Percentiles rank a stretch among this genome's conserved stretches.
Evolutionary conservation across 805 yeast genomes (phyloP).

Genomic region (Zygotorulaspora sp.): DNA sequence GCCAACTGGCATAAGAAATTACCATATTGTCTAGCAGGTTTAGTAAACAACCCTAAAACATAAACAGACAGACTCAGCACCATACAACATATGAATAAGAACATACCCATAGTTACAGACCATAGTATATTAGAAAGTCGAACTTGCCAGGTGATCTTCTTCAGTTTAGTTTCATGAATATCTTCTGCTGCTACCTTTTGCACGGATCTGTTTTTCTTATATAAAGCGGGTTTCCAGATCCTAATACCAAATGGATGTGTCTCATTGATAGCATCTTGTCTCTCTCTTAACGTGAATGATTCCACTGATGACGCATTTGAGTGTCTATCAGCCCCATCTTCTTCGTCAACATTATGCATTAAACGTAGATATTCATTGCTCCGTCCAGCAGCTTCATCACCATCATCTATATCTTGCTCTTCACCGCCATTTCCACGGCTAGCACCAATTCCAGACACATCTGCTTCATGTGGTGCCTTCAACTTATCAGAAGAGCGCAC

Average conservation of each 20-base stretch:
- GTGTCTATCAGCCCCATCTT: conserved; percentile 30
- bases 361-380: background rate
- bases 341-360: conserved; percentile 30
- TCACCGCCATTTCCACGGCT: conserved; percentile 16
- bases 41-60: conserved; percentile 41
- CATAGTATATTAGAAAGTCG: conserved; percentile 66
- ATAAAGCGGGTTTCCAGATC: conserved; percentile 97
- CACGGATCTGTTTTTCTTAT: conserved; percentile 88
- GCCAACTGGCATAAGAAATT: conserved; percentile 58
- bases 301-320: conserved; percentile 51
- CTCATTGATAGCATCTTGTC: conserved; percentile 93
- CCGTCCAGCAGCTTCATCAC: conserved; percentile 12
- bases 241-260: conserved; percentile 98
- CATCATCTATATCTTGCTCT: conserved; percentile 16
- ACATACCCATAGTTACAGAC: conserved; percentile 67
- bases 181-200: conserved; percentile 89
- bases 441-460: conserved; percentile 15
- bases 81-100: conserved; percentile 46
- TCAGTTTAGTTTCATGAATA: conserved; percentile 69
- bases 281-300: conserved; percentile 80
- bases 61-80: conserved; percentile 42
- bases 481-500: conserved; percentile 3
- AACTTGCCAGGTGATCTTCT: conserved; percentile 57
- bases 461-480: conserved; percentile 6
- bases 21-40: conserved; percentile 58